Evolutionary conservation across 2,329 filamentous ascomycete species (phyloP).

Genomic region (Colletotrichum neosansevieriae): DNA sequence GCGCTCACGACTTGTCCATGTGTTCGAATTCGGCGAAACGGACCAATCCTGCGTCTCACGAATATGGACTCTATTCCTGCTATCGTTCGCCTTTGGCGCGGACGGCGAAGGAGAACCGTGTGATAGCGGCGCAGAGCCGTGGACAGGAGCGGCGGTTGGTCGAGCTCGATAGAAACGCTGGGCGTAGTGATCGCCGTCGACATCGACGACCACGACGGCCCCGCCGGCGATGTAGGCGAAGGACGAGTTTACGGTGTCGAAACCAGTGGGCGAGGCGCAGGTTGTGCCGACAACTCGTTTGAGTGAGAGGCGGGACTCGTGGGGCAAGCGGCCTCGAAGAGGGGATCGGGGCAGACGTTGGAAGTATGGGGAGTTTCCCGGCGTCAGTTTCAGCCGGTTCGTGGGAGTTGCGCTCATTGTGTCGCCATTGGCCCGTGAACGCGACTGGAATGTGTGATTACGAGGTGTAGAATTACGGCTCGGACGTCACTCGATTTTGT

Average conservation of each 20-base stretch:
- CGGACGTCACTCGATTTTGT: neutral
- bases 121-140: slow-evolving; percentile 64
- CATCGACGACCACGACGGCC: slow-evolving; percentile 88
- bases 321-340: slow-evolving; percentile 58
- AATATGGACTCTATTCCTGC: slow-evolving; percentile 65
- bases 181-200: slow-evolving; percentile 74
- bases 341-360: slow-evolving; percentile 74
- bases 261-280: slow-evolving; percentile 84
- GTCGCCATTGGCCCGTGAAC: slow-evolving; percentile 61
- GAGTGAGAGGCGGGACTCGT: slow-evolving; percentile 75
- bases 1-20: slow-evolving; percentile 89
- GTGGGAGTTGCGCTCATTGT: slow-evolving; percentile 71
- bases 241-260: slow-evolving; percentile 81
- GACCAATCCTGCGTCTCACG: slow-evolving; percentile 66
- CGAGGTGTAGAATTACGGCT: slow-evolving; percentile 23
- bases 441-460: slow-evolving; percentile 25
- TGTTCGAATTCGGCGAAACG: slow-evolving; percentile 76
- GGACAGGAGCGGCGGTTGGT: slow-evolving; percentile 77
- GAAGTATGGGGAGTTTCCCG: slow-evolving; percentile 80
- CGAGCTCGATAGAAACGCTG: slow-evolving; percentile 94
- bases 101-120: slow-evolving; percentile 63
- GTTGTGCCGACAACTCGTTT: slow-evolving; percentile 93
- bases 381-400: slow-evolving; percentile 76
- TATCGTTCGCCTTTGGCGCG: slow-evolving; percentile 72
- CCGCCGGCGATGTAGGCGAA: slow-evolving; percentile 96